These are phyloP conservation scores for Lepidopterella palustris DNA, from an alignment of 495 filamentous ascomycete species.

Conservation along the genomic window DNA sequence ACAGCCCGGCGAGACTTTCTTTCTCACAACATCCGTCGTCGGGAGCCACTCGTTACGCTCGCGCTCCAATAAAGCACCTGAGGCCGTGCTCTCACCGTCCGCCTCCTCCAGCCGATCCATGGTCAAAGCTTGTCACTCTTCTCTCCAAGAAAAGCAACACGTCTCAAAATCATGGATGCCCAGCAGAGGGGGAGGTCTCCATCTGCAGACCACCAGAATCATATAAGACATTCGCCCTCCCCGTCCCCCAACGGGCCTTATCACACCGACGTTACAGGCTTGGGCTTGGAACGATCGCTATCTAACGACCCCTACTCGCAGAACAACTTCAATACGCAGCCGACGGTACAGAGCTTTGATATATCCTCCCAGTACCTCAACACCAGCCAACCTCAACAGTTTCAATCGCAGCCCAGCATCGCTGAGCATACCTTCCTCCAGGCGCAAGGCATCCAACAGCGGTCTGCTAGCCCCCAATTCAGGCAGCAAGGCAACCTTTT, in stretches of 20 bases:
- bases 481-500: slow-evolving; percentile 33
- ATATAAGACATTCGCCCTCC: slow-evolving; percentile 37
- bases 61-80: not conserved
- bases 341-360: slow-evolving; percentile 18
- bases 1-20: slow-evolving; percentile 9
- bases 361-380: slow-evolving; percentile 22
- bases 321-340: slow-evolving; percentile 9
- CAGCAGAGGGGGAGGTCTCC: slow-evolving; percentile 34
- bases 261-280: slow-evolving; percentile 13
- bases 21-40: slow-evolving; percentile 5
- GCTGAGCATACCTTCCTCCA: slow-evolving; percentile 28
- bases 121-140: slow-evolving; percentile 7
- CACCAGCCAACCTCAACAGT: slow-evolving; percentile 24
- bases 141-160: slow-evolving; percentile 27
- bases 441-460: slow-evolving; percentile 13
- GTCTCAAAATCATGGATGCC: slow-evolving; percentile 31
- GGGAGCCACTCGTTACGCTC: slow-evolving; percentile 15
- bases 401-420: slow-evolving; percentile 18
- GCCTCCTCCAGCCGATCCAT: slow-evolving; percentile 17
- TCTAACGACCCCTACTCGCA: slow-evolving; percentile 21
- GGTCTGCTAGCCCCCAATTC: slow-evolving; percentile 25
- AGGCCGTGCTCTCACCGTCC: slow-evolving; percentile 1
- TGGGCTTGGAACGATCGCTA: slow-evolving; percentile 30
- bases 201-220: slow-evolving; percentile 27
- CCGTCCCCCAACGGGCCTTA: slow-evolving; percentile 33